Percentiles rank a stretch among this genome's conserved stretches.
Evolutionary conservation across 2,329 filamentous ascomycete species (phyloP).

Genomic region (Microcyclospora pomicola): DNA sequence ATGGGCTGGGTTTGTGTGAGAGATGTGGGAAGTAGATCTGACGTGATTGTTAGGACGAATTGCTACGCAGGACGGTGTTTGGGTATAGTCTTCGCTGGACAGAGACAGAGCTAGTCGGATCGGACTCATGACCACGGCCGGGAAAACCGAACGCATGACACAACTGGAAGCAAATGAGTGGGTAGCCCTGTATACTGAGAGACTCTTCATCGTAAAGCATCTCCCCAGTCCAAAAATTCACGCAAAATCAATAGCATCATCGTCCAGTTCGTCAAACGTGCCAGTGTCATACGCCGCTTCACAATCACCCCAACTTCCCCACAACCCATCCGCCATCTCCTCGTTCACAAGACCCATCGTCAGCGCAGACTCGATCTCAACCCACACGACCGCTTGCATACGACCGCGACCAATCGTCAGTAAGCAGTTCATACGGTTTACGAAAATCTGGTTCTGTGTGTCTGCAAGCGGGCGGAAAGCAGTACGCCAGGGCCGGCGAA

Average conservation of each 20-base stretch:
- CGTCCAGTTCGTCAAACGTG: too few relatives aligned
- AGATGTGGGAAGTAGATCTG: background rate
- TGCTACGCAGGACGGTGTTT: constrained; percentile 67
- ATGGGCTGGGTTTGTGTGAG: background rate
- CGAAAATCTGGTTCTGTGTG: background rate
- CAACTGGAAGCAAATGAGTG: too few relatives aligned
- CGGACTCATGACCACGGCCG: too few relatives aligned
- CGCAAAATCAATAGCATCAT: too few relatives aligned
- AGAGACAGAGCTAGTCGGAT: too few relatives aligned
- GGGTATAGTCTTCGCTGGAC: constrained; percentile 60
- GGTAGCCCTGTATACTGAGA: too few relatives aligned
- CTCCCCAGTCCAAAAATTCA: too few relatives aligned
- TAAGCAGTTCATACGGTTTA: background rate
- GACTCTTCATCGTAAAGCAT: background rate
- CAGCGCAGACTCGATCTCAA: constrained; percentile 1
- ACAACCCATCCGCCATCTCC: background rate
- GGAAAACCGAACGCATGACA: too few relatives aligned
- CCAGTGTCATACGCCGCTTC: background rate
- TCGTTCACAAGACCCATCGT: background rate
- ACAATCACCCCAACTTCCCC: background rate
- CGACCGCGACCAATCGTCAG: background rate
- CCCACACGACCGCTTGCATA: constrained; percentile 1
- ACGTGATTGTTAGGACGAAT: constrained; percentile 45
- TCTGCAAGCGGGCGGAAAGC: too few relatives aligned
- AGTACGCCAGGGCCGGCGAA: too few relatives aligned